These are phyloP conservation scores for Populus tremula DNA, from an alignment of 345 rosid genomes.

Conservation along the genomic window DNA sequence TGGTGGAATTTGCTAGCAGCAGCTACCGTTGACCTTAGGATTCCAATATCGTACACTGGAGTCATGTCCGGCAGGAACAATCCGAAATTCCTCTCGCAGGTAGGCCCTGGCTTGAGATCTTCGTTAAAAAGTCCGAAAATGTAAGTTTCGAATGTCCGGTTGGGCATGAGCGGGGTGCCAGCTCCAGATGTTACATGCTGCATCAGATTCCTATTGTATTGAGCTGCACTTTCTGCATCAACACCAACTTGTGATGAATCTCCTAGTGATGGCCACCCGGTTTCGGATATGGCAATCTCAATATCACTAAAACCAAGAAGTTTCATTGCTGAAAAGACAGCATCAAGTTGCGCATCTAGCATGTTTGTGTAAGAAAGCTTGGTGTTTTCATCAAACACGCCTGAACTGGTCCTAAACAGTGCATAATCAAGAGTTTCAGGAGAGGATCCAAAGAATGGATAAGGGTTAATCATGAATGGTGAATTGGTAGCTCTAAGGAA, in stretches of 20 bases:
- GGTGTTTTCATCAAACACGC: constrained; percentile 50
- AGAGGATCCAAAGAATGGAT: constrained; percentile 76
- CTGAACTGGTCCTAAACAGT: constrained; percentile 61
- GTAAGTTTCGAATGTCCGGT: constrained; percentile 78
- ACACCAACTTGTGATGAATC: constrained; percentile 59
- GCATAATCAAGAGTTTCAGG: constrained; percentile 68
- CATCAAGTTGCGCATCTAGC: constrained; percentile 90
- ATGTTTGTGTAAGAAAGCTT: constrained; percentile 61
- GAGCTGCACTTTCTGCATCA: constrained; percentile 49
- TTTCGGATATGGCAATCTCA: constrained; percentile 79
- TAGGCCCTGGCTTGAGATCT: constrained; percentile 71
- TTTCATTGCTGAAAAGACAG: constrained; percentile 76
- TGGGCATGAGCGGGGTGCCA: constrained; percentile 88
- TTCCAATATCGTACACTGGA: constrained; percentile 66
- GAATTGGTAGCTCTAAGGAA: constrained; percentile 60
- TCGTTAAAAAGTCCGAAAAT: constrained; percentile 88
- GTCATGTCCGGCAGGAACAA: constrained; percentile 63
- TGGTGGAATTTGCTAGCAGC: constrained; percentile 29
- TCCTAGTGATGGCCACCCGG: constrained; percentile 87
- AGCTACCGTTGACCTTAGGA: constrained; percentile 69
- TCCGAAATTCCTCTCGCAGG: constrained; percentile 67
- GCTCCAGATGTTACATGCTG: constrained; percentile 52
- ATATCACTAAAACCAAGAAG: constrained; percentile 57
- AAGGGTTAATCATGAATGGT: constrained; percentile 76
- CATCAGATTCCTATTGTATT: constrained; percentile 61